Evolutionary conservation across 192 early-diverging fungal genomes (phyloP), one percentile per base, ranked within the genome.

Genomic region (Geosiphon pyriformis): DNA sequence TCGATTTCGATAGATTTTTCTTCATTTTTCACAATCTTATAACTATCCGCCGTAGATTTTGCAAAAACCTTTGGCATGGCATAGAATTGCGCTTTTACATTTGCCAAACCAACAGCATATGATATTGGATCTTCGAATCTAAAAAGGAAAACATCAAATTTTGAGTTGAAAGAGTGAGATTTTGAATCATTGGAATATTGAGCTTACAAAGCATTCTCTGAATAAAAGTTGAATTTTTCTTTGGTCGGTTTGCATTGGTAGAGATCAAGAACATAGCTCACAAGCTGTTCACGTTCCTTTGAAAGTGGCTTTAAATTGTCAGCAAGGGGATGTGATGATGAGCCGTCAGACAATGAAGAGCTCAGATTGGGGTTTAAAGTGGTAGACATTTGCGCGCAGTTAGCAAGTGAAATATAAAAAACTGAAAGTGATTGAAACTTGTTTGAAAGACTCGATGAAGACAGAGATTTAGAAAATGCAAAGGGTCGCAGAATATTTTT

Each of bases 71-170:
- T 42, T 59, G 22, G 57, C 33, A 37, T 37, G 2, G 15, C 57
- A 17, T 59, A 59, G 6, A 59, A 59, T 59, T 59, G 57, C 0
- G 57, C 57, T 34, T 59, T 59, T 12, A 59, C 20, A 18, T 59
- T 42, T 23, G 1, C 0, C 0, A 59, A 10, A 0, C 57, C 57
- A 7, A 33, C 11, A 0, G 18, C 10, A 22, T 35, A 35, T 0
- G 25, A 35, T 7, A 59, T n/a, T 42, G 25, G 57, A 20, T 59
- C 57, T 42, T 59, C 57, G 35, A 42, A 59, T 59, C 50, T 52
- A 52, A n/a, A 10, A 10, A 10, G 42, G 15, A 20, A 52, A n/a
- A 52, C 20, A 20, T 52, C 10, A 4, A n/a, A 20, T n/a, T 7
- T 52, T 4, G 20, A 52, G 22, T 22, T 20, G 20, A 22, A 52